Base-by-base conservation (phyloP, 108 stramenopile genomes). In the Skeletonema potamos region DNA sequence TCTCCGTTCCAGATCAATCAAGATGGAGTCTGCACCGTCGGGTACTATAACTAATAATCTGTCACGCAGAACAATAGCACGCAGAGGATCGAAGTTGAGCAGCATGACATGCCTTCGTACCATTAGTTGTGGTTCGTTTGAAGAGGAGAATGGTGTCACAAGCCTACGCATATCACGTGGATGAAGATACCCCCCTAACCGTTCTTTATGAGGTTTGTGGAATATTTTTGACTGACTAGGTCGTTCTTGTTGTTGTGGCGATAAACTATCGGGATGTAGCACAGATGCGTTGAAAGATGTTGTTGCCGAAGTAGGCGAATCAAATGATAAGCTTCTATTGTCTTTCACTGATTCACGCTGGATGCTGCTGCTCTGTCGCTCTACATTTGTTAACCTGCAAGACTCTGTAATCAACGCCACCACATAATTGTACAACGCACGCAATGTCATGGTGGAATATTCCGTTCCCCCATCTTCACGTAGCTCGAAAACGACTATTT, bases 141-240 rank as follows among this genome's bases (percentile, higher is more conserved):
- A 88, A 11, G 89, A 77, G 13, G 91, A 92, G 73, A 96, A 93
- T 18, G 92, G 95, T 4, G 95, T 92, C 22, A 96, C 95, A 18
- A 96, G 82, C n/a, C 90, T 79, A 6, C 95, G 83, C 92, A 96
- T 93, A 65, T 96, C 95, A 27, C 95, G 84, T 12, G 95, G 95
- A 68, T 96, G 95, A n/a, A 96, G 79, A 55, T 85, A 92, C 6
- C 89, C 92, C 36, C 95, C 95, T 27, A 96, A 66, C 0, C 88
- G 77, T 67, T 95, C 85, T 54, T 85, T 75, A 56, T 85, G 80
- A 17, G 27, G 58, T 17, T 59, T 30, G 58, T 59, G 33, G 22
- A 51, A 22, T 24, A 51, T 24, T 7, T 70, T 22, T 41, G 46
- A 12, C 15, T 37, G n/a, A 15, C 27, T 10, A 37, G 51, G 11